Evolutionary conservation across 176 grass and related monocot genomes (phyloP), one percentile per base, ranked within the genome.

Genomic region (Raddia distichophylla): DNA sequence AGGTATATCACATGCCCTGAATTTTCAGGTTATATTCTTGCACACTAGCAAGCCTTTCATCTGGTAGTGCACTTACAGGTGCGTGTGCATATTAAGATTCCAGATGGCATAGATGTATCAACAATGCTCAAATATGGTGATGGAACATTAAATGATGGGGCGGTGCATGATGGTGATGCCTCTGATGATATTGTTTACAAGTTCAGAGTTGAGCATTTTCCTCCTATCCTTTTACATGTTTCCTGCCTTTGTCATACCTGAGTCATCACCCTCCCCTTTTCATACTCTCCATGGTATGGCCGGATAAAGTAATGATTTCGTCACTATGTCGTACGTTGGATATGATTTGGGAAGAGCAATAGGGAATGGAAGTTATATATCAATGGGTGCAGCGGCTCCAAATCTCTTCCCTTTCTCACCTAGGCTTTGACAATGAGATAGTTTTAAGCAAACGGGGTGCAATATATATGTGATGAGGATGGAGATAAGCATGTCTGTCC

Each of bases 361-460:
- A 63, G 13, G 82, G 82, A n/a, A 84, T 87, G 58, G 87, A 93
- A 82, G 64, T 90, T 66, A 54, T 68, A 75, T 93, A 90, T 87
- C 85, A 76, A 11, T 93, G 85, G 87, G 85, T 85, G 40, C 87
- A 93, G 44, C 90, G 91, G 87, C 78, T 93, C 42, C 85, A 93
- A 54, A 87, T 45, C 75, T 90, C 78, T 72, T 93, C 91, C 45
- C 85, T 90, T 66, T 90, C 82, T 67, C 67, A 93, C 85, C 73
- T 87, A 71, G 87, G 91, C 5, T 91, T 91, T 81, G 33, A 6
- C 71, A 85, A 76, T 49, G 92, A 68, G 80, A 73, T 94, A 75
- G 60, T 89, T 80, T 77, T 94, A 86, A 71, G 80, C 82, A 75
- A 79, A 73, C 47, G 52, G 66, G 32, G 76, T 75, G 42, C 51